Percentiles rank a stretch among this genome's conserved stretches.
These are phyloP conservation scores for Coleophoma crateriformis DNA, from an alignment of 2,329 filamentous ascomycete genomes.

Conservation along the genomic window DNA sequence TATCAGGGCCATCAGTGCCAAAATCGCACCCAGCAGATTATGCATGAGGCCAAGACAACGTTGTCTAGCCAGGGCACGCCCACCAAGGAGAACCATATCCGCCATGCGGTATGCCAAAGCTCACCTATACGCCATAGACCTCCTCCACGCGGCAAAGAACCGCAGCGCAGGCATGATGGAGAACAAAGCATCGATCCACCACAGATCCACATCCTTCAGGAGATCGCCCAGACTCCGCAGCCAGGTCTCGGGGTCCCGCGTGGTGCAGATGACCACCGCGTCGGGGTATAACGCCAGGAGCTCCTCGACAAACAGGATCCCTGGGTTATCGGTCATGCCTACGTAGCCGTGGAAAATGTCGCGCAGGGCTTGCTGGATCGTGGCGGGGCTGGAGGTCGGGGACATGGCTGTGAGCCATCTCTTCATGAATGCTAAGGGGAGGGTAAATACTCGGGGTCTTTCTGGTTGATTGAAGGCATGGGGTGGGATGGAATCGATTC, in stretches of 20 bases:
- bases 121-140: constrained; percentile 1
- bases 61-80: too few relatives aligned
- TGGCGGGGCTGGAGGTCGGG: background rate
- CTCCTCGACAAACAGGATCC: constrained; percentile 21
- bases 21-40: background rate
- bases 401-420: constrained; percentile 6
- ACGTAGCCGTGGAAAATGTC: constrained; percentile 19
- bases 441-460: too few relatives aligned
- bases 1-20: constrained; percentile 1
- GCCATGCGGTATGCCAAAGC: too few relatives aligned
- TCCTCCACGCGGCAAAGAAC: constrained; percentile 6
- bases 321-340: constrained; percentile 22
- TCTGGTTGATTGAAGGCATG: too few relatives aligned
- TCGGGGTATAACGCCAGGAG: constrained; percentile 23
- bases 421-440: constrained; percentile 11
- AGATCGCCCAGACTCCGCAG: constrained; percentile 17
- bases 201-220: background rate
- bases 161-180: constrained; percentile 8
- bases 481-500: too few relatives aligned
- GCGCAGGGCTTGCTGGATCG: constrained; percentile 1
- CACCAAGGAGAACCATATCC: too few relatives aligned
- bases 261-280: constrained; percentile 24
- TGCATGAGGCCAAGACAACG: too few relatives aligned
- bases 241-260: constrained; percentile 22
- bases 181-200: constrained; percentile 6